These are phyloP conservation scores for Carex arenaria DNA, from an alignment of 202 grass and related monocot species.

Conservation along the genomic window DNA sequence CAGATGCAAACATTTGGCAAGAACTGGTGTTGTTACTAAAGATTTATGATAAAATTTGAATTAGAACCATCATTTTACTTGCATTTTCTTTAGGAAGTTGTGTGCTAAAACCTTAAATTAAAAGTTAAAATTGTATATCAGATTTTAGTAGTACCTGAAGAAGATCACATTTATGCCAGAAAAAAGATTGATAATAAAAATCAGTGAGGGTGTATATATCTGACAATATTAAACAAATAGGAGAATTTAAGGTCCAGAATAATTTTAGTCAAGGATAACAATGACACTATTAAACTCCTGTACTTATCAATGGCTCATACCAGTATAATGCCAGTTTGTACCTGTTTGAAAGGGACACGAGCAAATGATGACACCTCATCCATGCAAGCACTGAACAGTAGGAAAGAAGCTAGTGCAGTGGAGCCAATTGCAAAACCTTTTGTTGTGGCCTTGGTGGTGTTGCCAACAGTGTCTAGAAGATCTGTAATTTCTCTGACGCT, in stretches of 20 bases:
- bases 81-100: no score
- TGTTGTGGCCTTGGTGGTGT: slow-evolving; percentile 98
- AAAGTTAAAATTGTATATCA: not conserved
- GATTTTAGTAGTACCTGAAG: not conserved
- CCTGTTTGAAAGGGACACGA: slow-evolving; percentile 79
- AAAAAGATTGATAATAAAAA: not conserved
- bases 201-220: not conserved
- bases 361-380: slow-evolving; percentile 95
- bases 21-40: not conserved
- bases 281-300: slow-evolving; percentile 20
- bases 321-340: slow-evolving; percentile 7
- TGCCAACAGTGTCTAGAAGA: slow-evolving; percentile 93
- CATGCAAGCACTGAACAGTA: slow-evolving; percentile 98
- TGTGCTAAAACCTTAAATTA: no score
- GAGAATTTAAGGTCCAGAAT: not conserved
- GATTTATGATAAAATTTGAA: not conserved
- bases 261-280: not conserved
- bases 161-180: not conserved
- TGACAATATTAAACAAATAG: no score
- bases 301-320: not conserved
- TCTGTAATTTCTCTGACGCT: slow-evolving; percentile 98
- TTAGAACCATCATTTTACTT: not conserved
- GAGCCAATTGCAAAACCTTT: slow-evolving; percentile 99
- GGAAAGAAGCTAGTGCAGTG: slow-evolving; percentile 93
- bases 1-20: not conserved